phyloP scores from a whole-genome alignment of 2,329 filamentous ascomycete species.

The Aspergillus calidoustus region DNA sequence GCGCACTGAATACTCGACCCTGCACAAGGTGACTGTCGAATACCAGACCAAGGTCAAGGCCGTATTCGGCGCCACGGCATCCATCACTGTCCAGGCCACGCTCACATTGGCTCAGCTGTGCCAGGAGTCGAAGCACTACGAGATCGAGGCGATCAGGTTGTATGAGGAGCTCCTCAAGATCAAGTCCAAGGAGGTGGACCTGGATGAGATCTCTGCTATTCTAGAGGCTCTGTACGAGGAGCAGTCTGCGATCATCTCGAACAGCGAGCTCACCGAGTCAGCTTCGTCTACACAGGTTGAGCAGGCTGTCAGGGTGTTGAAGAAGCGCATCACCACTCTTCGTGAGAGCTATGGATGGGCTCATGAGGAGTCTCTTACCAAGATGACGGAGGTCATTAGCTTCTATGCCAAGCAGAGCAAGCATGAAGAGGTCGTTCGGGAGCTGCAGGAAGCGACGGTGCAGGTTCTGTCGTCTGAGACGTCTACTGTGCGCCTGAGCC shows the following conservation, averaged over 20 bases:
- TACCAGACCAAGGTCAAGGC: constrained; percentile 41
- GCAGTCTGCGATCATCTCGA: constrained; percentile 32
- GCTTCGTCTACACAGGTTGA: constrained; percentile 36
- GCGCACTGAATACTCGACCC: constrained; percentile 34
- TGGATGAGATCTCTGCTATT: constrained; percentile 38
- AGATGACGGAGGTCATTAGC: constrained; percentile 42
- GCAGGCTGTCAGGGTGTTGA: constrained; percentile 36
- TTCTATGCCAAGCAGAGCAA: constrained; percentile 42
- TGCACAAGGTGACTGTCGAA: constrained; percentile 42
- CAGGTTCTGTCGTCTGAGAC: constrained; percentile 41
- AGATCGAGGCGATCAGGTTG: constrained; percentile 40
- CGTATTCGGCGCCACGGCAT: constrained; percentile 39
- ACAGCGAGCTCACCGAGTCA: constrained; percentile 27
- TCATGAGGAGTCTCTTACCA: constrained; percentile 44
- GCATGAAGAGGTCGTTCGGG: constrained; percentile 33
- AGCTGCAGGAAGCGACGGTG: constrained; percentile 41
- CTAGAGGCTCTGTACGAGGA: constrained; percentile 47
- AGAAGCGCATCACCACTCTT: constrained; percentile 34
- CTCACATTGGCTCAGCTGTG: constrained; percentile 43
- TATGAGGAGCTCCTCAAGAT: constrained; percentile 44
- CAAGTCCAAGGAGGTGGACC: constrained; percentile 38
- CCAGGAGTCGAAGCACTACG: constrained; percentile 43
- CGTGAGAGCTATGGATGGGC: constrained; percentile 44
- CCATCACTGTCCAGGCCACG: constrained; percentile 44
- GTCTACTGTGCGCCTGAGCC: constrained; percentile 33